These are phyloP conservation scores for Fusarium buharicum DNA, from an alignment of 2,329 filamentous ascomycete genomes.

Conservation along the genomic window DNA sequence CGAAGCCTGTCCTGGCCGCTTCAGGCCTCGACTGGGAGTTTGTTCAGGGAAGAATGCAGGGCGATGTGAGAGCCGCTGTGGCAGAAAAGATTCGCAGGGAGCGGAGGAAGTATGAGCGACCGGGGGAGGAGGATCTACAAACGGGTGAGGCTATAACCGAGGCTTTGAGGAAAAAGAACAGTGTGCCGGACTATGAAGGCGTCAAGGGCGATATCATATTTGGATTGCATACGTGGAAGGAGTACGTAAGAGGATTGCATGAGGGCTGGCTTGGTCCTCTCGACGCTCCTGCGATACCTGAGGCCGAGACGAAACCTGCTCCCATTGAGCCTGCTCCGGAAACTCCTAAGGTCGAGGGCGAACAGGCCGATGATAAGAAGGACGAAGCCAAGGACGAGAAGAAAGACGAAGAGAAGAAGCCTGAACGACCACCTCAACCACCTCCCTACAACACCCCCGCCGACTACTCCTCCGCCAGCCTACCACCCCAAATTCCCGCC, in stretches of 20 bases:
- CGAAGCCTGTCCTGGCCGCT: constrained; percentile 90
- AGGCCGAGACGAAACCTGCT: constrained; percentile 40
- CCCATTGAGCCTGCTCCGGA: constrained; percentile 41
- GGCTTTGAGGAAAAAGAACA: constrained; percentile 71
- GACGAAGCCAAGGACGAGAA: constrained; percentile 48
- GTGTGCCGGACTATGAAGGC: constrained; percentile 77
- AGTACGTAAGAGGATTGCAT: constrained; percentile 91
- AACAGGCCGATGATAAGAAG: constrained; percentile 50
- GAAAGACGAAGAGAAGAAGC: constrained; percentile 63
- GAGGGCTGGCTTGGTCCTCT: constrained; percentile 96
- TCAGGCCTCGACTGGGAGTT: constrained; percentile 97
- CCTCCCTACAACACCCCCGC: constrained; percentile 77
- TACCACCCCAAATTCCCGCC: constrained; percentile 73
- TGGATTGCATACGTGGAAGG: constrained; percentile 95
- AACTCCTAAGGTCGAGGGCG: constrained; percentile 40
- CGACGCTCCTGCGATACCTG: constrained; percentile 63
- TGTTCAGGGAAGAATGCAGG: constrained; percentile 88
- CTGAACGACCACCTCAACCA: constrained; percentile 69
- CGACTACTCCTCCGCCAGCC: constrained; percentile 74
- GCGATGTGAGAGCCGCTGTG: constrained; percentile 87
- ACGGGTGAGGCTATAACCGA: constrained; percentile 67
- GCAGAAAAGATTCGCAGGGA: constrained; percentile 86
- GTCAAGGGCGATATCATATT: constrained; percentile 86
- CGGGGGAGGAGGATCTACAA: constrained; percentile 60
- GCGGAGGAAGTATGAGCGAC: constrained; percentile 67